Base-by-base conservation (phyloP, 2,329 filamentous ascomycete genomes). In the Trichoderma harzianum region DNA sequence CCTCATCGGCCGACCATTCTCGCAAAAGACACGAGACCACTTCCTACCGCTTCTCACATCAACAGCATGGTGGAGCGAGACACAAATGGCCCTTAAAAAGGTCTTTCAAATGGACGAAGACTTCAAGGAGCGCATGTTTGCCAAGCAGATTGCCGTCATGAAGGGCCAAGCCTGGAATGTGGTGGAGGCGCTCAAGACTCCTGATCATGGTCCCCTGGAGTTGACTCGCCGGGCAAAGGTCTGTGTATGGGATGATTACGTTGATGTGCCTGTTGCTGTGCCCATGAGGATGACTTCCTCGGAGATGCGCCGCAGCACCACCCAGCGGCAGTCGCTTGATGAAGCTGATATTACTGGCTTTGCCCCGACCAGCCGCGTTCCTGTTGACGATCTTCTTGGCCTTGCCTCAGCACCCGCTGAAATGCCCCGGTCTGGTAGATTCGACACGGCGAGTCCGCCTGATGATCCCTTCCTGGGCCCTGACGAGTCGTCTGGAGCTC, bases 141-240 rank as follows among this genome's bases (percentile, higher is more conserved):
- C 94, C n/a, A 91, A 93, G 75, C 96, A 99, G 79, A 97, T 99
- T 73, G 95, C 96, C 1, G 96, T 99, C 72, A 97, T 99, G 94
- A 99, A 99, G 82, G 96, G 96, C 12, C 96, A 99, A 80, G 96
- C 96, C 0, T 99, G 96, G 94, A 99, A 99, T 79, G 96, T 99
- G 0, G 96, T 99, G 5, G 96, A 99, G 83, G 98, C 96, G 0
- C 87, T 99, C 73, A 99, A 99, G 81, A 93, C 93, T 21, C 86
- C 90, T 0, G 96, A 98, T 78, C 95, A 98, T 78, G 96, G 96
- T 0, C 96, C 96, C 0, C 85, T 99, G 21, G 96, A 98, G 82
- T 88, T 99, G 68, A 98, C 96, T 5, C 89, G 96, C 74, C 88
- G 96, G 75, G 92, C 94, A 63, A 91, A 95, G 77, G 95, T 99